These are phyloP conservation scores for Didymella exigua DNA, from an alignment of 2,329 filamentous ascomycete genomes.

Conservation along the genomic window DNA sequence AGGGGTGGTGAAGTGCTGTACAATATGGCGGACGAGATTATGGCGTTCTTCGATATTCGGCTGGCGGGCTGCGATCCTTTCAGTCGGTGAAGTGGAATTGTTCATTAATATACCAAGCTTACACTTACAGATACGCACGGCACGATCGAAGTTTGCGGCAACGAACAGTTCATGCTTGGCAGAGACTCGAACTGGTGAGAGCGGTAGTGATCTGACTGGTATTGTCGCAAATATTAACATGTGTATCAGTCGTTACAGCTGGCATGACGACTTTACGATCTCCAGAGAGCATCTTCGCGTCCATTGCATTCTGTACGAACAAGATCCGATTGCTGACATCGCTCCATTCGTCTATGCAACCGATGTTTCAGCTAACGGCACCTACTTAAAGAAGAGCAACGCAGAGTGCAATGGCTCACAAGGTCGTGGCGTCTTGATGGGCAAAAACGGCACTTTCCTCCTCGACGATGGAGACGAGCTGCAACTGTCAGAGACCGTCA, in stretches of 20 bases:
- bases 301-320: constrained; percentile 55
- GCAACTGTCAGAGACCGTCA: constrained; percentile 37
- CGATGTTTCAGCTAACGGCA: constrained; percentile 54
- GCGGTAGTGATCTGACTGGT: not conserved
- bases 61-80: constrained; percentile 18
- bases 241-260: constrained; percentile 35
- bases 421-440: constrained; percentile 38
- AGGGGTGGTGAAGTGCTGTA: not conserved
- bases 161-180: constrained; percentile 46
- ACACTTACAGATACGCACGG: constrained; percentile 32
- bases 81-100: constrained; percentile 21
- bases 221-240: not conserved
- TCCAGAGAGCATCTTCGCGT: constrained; percentile 55
- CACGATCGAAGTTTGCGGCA: constrained; percentile 40
- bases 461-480: constrained; percentile 53
- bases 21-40: constrained; percentile 33
- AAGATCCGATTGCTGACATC: constrained; percentile 41
- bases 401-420: constrained; percentile 28
- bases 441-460: constrained; percentile 47
- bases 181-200: constrained; percentile 42
- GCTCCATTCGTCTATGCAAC: constrained; percentile 56
- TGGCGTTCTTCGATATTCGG: constrained; percentile 38
- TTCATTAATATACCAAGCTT: constrained; percentile 17
- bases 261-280: constrained; percentile 44
- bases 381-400: constrained; percentile 43